Evolutionary conservation across 768 basidiomycete genomes (phyloP).

Genomic region (Boletus pseudopeckii): DNA sequence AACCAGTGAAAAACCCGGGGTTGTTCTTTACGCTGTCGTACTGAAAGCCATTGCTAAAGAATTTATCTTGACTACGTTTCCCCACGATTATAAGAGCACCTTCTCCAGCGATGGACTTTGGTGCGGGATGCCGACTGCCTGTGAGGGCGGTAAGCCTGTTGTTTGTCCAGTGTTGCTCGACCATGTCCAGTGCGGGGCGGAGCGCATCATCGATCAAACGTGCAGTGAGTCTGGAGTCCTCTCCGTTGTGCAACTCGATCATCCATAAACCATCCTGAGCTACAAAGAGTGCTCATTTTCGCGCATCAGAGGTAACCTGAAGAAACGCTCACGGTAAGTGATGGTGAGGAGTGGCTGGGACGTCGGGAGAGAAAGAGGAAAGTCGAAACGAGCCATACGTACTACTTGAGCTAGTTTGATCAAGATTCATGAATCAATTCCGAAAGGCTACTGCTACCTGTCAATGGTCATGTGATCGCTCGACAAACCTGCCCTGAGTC

Average conservation of each 20-base stretch:
- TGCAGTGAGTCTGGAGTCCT: constrained; percentile 66
- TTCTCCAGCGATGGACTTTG: constrained; percentile 36
- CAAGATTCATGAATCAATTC: too few relatives aligned
- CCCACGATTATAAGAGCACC: constrained; percentile 80
- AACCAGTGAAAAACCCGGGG: constrained; percentile 65
- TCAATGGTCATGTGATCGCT: constrained; percentile 20
- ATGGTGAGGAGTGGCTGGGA: constrained; percentile 58
- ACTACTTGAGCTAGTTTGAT: background rate
- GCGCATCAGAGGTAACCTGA: background rate
- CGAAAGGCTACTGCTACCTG: background rate
- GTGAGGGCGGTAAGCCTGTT: constrained; percentile 44
- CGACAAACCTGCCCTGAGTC: constrained; percentile 27
- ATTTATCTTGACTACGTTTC: constrained; percentile 73
- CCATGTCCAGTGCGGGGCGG: constrained; percentile 65
- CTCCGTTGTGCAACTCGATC: constrained; percentile 76
- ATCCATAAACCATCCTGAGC: constrained; percentile 63
- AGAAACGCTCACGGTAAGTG: constrained; percentile 51
- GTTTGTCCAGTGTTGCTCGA: constrained; percentile 69
- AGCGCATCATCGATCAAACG: constrained; percentile 56
- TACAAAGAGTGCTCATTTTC: background rate
- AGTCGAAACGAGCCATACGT: constrained; percentile 9
- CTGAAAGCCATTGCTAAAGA: constrained; percentile 85
- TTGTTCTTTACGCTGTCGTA: constrained; percentile 50
- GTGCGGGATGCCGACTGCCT: constrained; percentile 41
- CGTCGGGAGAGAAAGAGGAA: constrained; percentile 47